These are phyloP conservation scores for Avicennia marina DNA, from an alignment of 257 asterid species.

Conservation along the genomic window DNA sequence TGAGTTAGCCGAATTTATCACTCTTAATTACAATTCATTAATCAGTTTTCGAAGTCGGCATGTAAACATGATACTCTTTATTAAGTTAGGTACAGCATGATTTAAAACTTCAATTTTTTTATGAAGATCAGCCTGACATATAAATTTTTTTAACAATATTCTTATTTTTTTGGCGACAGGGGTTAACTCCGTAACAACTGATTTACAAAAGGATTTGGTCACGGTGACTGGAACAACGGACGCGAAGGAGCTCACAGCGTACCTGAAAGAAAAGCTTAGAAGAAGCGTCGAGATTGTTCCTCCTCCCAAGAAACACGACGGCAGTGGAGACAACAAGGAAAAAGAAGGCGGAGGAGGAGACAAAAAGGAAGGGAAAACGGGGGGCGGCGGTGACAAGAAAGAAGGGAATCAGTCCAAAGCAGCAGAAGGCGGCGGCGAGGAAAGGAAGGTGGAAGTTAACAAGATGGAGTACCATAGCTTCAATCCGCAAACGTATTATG, in stretches of 20 bases:
- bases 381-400: neutral
- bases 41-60: too few species aligned
- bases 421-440: constrained; percentile 21
- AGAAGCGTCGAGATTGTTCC: constrained; percentile 49
- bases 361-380: constrained; percentile 5
- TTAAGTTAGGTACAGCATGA: too few species aligned
- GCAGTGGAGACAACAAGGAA: constrained; percentile 28
- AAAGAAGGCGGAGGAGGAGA: constrained; percentile 28
- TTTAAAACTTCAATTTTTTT: too few species aligned
- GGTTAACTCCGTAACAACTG: constrained; percentile 47
- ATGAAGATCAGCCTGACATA: too few species aligned
- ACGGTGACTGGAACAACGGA: constrained; percentile 75
- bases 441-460: constrained; percentile 42
- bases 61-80: too few species aligned
- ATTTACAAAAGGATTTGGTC: constrained; percentile 61
- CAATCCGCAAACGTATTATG: constrained; percentile 43
- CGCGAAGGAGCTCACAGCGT: constrained; percentile 47
- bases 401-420: too few species aligned
- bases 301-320: constrained; percentile 64
- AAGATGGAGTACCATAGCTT: constrained; percentile 47
- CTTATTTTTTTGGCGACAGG: constrained; percentile 35
- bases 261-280: constrained; percentile 65
- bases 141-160: too few species aligned
- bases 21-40: too few species aligned
- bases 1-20: too few species aligned